Conservation (phyloP, 495 filamentous ascomycete species). For the Niebla homalea region DNA sequence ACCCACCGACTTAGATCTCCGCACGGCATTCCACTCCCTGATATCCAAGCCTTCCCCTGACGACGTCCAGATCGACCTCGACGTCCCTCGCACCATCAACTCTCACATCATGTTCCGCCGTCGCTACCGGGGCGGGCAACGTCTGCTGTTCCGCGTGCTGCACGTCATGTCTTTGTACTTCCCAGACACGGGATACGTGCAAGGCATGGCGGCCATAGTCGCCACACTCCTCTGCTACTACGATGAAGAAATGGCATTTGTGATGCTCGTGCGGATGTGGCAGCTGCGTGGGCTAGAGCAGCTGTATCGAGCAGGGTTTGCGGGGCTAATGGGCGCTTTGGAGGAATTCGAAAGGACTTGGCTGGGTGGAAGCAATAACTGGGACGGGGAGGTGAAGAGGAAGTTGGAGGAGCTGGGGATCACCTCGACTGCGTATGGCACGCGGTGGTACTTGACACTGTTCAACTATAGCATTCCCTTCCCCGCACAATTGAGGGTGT, state of each 20-base stretch:
- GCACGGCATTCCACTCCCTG: conserved; percentile 52
- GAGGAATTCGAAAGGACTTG: conserved; percentile 80
- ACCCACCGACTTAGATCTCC: conserved; percentile 57
- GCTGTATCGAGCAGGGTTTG: conserved; percentile 75
- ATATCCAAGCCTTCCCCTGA: conserved; percentile 66
- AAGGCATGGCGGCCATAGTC: conserved; percentile 91
- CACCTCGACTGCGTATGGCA: conserved; percentile 81
- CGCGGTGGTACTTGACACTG: conserved; percentile 92
- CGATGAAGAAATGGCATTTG: conserved; percentile 85
- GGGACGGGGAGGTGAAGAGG: conserved; percentile 46
- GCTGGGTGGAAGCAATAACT: conserved; percentile 34
- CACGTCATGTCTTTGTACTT: conserved; percentile 86
- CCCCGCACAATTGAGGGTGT: conserved; percentile 90
- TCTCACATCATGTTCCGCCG: conserved; percentile 96
- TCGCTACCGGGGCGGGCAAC: conserved; percentile 81
- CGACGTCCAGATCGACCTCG: conserved; percentile 93
- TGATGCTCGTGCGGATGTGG: conserved; percentile 92
- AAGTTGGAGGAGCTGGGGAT: conserved; percentile 64
- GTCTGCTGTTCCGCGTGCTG: conserved; percentile 82
- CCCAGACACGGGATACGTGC: conserved; percentile 87
- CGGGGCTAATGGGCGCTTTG: conserved; percentile 74
- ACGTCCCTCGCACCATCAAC: conserved; percentile 90
- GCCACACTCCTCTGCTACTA: conserved; percentile 93
- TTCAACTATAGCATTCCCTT: conserved; percentile 98
- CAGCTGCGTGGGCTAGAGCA: conserved; percentile 71